phyloP scores from a whole-genome alignment of 176 grass and related monocot genomes.

The Phoenix roebelenii region DNA sequence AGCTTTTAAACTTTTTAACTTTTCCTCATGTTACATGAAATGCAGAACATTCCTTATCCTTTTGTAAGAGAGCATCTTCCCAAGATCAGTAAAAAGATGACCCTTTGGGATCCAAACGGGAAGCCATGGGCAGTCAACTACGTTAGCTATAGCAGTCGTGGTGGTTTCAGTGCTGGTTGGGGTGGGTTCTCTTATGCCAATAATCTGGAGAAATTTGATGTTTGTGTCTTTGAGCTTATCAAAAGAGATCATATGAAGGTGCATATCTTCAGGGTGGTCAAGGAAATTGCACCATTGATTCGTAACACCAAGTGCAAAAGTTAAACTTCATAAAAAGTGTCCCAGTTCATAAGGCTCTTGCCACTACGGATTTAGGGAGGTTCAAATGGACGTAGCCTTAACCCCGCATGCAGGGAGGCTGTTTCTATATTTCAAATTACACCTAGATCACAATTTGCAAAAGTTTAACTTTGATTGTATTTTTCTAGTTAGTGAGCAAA shows the following conservation, averaged over 20 bases:
- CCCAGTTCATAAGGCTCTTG: no score
- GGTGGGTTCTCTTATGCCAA: constrained; percentile 52
- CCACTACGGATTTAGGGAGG: no score
- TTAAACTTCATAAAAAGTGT: no score
- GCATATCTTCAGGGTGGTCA: constrained; percentile 73
- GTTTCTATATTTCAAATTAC: no score
- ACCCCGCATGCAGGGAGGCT: no score
- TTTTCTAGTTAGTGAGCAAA: no score
- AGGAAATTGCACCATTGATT: constrained; percentile 40
- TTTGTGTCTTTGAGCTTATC: constrained; percentile 72
- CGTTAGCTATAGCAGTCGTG: constrained; percentile 30
- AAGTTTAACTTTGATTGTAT: no score
- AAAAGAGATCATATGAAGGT: constrained; percentile 62
- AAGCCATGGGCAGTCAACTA: constrained; percentile 61
- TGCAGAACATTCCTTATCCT: constrained; percentile 48
- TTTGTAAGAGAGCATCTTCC: constrained; percentile 52
- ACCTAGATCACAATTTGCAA: no score
- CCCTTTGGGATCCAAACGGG: constrained; percentile 63
- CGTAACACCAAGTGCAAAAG: neutral
- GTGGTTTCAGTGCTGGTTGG: constrained; percentile 70
- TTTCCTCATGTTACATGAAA: neutral
- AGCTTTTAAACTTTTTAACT: no score
- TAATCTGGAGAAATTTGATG: constrained; percentile 71
- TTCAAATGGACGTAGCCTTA: no score
- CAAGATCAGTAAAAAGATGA: constrained; percentile 33